Evolutionary conservation across 2,329 filamentous ascomycete species (phyloP).

Genomic region (Colletotrichum salicis): DNA sequence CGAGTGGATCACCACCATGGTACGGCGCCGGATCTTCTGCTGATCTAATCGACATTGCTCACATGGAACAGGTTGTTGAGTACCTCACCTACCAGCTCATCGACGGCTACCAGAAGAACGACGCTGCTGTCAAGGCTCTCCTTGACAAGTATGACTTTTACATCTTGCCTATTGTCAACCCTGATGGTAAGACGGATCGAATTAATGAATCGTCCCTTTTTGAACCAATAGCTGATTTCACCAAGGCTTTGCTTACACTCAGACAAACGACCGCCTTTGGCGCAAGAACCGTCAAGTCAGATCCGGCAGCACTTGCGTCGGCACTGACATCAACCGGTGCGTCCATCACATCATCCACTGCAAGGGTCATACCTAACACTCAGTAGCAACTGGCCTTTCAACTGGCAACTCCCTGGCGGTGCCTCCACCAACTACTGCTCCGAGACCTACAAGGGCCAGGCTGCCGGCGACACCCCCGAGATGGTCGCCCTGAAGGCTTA

Average conservation of each 20-base stretch:
- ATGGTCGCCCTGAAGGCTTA: slow-evolving; percentile 57
- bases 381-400: slow-evolving; percentile 62
- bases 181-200: slow-evolving; percentile 57
- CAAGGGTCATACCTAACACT: not conserved
- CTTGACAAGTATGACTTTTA: slow-evolving; percentile 75
- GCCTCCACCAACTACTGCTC: slow-evolving; percentile 63
- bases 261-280: slow-evolving; percentile 68
- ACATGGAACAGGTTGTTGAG: slow-evolving; percentile 52
- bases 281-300: slow-evolving; percentile 66
- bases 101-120: slow-evolving; percentile 52
- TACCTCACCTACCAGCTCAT: slow-evolving; percentile 63
- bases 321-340: slow-evolving; percentile 65
- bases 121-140: slow-evolving; percentile 52
- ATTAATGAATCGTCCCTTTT: not conserved
- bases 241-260: slow-evolving; percentile 68
- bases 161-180: slow-evolving; percentile 71
- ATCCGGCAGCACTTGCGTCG: slow-evolving; percentile 54
- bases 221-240: not conserved
- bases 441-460: slow-evolving; percentile 58
- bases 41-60: not conserved
- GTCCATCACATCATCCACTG: not conserved
- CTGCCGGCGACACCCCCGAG: slow-evolving; percentile 61
- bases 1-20: slow-evolving; percentile 69
- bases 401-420: slow-evolving; percentile 61
- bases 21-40: slow-evolving; percentile 35